Conservation (phyloP, 768 basidiomycete species). For the Rhizopogon sp. region DNA sequence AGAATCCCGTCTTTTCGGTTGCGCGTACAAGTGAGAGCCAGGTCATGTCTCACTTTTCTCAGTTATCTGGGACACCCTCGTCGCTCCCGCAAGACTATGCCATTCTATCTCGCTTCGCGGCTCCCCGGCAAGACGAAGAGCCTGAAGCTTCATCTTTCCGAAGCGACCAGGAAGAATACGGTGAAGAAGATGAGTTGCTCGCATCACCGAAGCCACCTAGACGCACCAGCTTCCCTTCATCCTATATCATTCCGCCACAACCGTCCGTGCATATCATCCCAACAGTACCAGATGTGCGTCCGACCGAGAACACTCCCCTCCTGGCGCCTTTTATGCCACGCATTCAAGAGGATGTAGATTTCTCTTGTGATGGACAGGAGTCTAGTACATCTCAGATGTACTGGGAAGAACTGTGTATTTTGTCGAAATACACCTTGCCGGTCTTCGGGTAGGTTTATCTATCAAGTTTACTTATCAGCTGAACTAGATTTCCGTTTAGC, state of each 20-base stretch:
- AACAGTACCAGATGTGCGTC: background rate
- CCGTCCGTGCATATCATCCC: constrained; percentile 20
- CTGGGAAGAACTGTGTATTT: constrained; percentile 53
- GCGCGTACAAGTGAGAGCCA: background rate
- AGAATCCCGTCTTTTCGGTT: background rate
- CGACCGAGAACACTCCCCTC: constrained; percentile 53
- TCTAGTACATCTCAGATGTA: constrained; percentile 29
- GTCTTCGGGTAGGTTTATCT: constrained; percentile 58
- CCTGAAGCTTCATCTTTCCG: constrained; percentile 3
- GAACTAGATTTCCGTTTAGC: constrained; percentile 28
- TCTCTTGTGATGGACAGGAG: constrained; percentile 16
- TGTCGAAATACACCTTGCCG: constrained; percentile 64
- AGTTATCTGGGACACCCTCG: constrained; percentile 27
- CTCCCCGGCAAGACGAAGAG: background rate
- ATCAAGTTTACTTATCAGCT: background rate
- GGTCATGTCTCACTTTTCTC: background rate
- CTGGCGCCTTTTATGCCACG: constrained; percentile 47
- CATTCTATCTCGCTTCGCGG: constrained; percentile 46
- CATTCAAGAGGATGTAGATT: constrained; percentile 40
- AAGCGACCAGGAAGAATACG: background rate
- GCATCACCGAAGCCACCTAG: constrained; percentile 1
- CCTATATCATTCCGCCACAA: constrained; percentile 27
- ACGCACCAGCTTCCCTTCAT: constrained; percentile 25
- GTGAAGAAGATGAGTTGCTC: background rate
- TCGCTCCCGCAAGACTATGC: constrained; percentile 62